Evolutionary conservation across 164 flowering plant genomes (phyloP).

Genomic region (Macadamia tetraphylla): DNA sequence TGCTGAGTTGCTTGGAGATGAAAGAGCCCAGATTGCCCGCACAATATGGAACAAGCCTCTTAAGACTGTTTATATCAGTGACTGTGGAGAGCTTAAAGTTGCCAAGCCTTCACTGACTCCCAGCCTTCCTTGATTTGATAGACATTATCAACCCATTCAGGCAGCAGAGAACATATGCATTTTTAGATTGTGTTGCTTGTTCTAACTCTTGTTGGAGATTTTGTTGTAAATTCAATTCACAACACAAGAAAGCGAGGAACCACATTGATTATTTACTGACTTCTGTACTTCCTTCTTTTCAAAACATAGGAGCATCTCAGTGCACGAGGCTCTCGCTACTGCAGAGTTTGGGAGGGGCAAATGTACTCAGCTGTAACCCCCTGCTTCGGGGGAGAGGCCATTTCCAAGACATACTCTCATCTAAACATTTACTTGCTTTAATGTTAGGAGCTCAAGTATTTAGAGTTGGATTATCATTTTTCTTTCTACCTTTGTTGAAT

Average conservation of each 20-base stretch:
- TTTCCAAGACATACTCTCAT: too few species aligned
- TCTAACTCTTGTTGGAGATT: neutral
- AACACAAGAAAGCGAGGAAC: neutral
- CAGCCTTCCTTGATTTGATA: conserved; percentile 52
- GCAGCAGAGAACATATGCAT: neutral
- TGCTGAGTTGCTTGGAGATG: conserved; percentile 87
- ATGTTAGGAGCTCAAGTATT: too few species aligned
- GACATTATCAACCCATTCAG: conserved; percentile 1
- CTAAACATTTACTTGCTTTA: too few species aligned
- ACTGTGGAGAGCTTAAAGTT: conserved; percentile 84
- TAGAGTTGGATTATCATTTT: too few species aligned
- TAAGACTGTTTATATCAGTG: conserved; percentile 75
- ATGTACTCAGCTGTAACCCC: too few species aligned
- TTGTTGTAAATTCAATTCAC: neutral
- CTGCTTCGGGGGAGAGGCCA: too few species aligned
- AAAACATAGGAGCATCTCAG: too few species aligned
- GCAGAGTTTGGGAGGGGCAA: too few species aligned
- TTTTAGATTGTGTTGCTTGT: neutral
- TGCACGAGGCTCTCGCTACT: too few species aligned
- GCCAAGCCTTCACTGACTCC: conserved; percentile 81
- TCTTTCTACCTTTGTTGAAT: too few species aligned
- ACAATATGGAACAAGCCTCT: conserved; percentile 81
- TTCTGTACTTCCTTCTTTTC: too few species aligned
- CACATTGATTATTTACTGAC: neutral
- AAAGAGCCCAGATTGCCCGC: conserved; percentile 86